Evolutionary conservation across 2,329 filamentous ascomycete genomes (phyloP), one percentile per base, ranked within the genome.

Genomic region (Fusarium gaditjirri): DNA sequence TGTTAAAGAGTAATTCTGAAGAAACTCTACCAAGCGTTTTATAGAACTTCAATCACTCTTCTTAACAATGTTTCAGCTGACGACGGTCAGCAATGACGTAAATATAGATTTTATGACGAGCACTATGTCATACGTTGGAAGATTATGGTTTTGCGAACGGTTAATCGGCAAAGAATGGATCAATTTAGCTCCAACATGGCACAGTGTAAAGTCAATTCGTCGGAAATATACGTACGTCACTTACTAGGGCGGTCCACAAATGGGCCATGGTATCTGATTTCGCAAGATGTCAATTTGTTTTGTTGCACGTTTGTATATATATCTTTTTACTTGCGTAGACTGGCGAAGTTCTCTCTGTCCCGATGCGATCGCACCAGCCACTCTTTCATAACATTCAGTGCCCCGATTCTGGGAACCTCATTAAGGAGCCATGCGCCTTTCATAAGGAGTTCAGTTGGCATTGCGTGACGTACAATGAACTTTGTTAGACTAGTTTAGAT

Each of bases 41-140:
- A 31, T n/a, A n/a, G 0, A 8, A 17, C 7, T 12, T 2, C 6
- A 2, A 4, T 3, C 4, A n/a, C 21, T 5, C 3, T 5, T 1
- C 0, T 6, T 12, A 5, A 1, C 10, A 6, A n/a, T 12, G 4
- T 13, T 13, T 31, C 14, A 47, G 44, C 44, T 46, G 6, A 13
- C 3, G 1, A 31, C 14, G 6, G 14, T 17, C 27, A 47, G 44
- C 7, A 23, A 47, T 47, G 44, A 47, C 44, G 44, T 47, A 7
- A 2, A 23, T 17, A 17, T 2, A 14, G 27, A 5, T 2, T n/a
- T 17, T 9, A 47, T 31, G 44, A 47, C 44, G 44, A 47, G 27
- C 7, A 31, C 8, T 47, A 31, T 47, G 44, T 31, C 27, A 47
- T 47, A 17, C 5, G 12, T 13, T 13, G 19, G 11, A 44, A 12